Conservation (phyloP, 2,329 filamentous ascomycete genomes). For the Xylaria hypoxylon region DNA sequence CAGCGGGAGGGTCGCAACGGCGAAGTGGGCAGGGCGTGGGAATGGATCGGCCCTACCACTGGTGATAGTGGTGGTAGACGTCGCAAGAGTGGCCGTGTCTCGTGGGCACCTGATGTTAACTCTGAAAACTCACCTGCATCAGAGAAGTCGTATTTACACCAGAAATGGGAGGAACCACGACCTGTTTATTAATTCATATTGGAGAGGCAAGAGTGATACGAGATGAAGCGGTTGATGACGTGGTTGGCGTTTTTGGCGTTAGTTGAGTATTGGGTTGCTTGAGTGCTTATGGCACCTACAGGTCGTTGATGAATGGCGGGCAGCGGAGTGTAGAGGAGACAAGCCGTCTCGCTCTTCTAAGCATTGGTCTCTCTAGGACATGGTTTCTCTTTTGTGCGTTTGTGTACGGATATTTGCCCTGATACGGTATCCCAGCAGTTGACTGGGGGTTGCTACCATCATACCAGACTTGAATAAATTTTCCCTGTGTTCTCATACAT, state of each 20-base stretch:
- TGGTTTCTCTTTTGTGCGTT: slow-evolving; percentile 27
- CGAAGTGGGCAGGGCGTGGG: slow-evolving; percentile 75
- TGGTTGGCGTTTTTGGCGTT: slow-evolving; percentile 36
- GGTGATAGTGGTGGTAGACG: slow-evolving; percentile 57
- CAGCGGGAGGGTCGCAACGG: slow-evolving; percentile 75
- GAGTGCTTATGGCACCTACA: slow-evolving; percentile 3
- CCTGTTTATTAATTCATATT: slow-evolving; percentile 49
- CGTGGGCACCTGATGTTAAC: slow-evolving; percentile 57
- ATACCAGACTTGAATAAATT: slow-evolving; percentile 20
- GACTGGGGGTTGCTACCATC: slow-evolving; percentile 4
- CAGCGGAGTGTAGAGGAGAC: neutral
- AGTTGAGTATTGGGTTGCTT: slow-evolving; percentile 6
- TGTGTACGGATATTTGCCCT: slow-evolving; percentile 22
- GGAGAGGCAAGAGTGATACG: neutral
- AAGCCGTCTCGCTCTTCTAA: neutral
- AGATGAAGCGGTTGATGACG: neutral
- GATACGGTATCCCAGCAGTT: neutral
- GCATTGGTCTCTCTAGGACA: slow-evolving; percentile 13
- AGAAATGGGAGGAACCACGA: slow-evolving; percentile 55
- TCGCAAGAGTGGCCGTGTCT: slow-evolving; percentile 65
- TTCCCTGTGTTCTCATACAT: neutral
- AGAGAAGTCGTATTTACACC: slow-evolving; percentile 49
- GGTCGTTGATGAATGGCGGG: neutral
- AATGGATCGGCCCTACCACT: slow-evolving; percentile 73
- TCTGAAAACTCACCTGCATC: slow-evolving; percentile 48